Evolutionary conservation across 2,329 filamentous ascomycete genomes (phyloP), one percentile per base, ranked within the genome.

Genomic region (Botryosphaeria dothidea): DNA sequence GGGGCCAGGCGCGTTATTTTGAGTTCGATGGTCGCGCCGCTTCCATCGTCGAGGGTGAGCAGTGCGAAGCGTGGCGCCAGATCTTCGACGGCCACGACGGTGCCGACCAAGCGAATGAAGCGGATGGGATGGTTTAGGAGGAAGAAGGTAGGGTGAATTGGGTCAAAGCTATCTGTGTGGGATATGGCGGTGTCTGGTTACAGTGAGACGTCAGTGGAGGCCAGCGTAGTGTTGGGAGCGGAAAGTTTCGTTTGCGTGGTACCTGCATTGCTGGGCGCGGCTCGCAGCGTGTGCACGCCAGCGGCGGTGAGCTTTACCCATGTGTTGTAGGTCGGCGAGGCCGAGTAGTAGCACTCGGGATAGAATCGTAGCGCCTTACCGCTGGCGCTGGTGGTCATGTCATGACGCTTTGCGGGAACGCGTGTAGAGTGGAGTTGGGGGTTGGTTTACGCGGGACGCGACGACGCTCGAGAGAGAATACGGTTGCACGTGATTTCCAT

Each of bases 291-390:
- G 70, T 86, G 85, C 43, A 89, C 80, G 74, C 88, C 84, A 29
- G 78, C 77, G 17, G 80, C 80, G 0, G 83, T 83, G 68, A 90
- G 79, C 72, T 87, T 87, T 74, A 88, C 87, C 87, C 87, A 90
- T 72, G 80, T 73, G 76, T 84, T 82, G 75, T 83, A 87, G 8
- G 87, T 89, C n/a, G 84, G 83, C 5, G 87, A 88, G 38, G 80
- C 81, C 52, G 78, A 75, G 74, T 86, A 88, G 79, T 85, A 88
- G 73, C 83, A 87, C 41, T 83, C 83, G 17, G 86, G 85, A 68
- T 88, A 88, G 67, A 86, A 68, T 7, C 67, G 70, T 68, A 68
- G 71, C 72, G 15, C 54, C 43, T 51, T 46, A 27, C 61, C 60
- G 66, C 46, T 64, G 36, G 65, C 19, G 45, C 65, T 67, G 70